phyloP scores from a whole-genome alignment of 176 grass and related monocot genomes.

The Oryza glaberrima region DNA sequence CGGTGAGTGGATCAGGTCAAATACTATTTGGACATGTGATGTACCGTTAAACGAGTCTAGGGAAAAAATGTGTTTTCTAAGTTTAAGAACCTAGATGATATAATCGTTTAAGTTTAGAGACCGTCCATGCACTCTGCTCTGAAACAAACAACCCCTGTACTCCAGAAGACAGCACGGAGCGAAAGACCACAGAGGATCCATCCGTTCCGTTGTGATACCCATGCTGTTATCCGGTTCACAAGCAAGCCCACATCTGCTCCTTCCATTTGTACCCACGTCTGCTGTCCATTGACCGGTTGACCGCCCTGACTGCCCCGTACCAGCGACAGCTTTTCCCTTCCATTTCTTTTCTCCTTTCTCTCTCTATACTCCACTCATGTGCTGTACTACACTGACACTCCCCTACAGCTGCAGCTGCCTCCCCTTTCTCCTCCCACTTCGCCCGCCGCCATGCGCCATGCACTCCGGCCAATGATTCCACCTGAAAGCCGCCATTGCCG shows the following conservation, averaged over 20 bases:
- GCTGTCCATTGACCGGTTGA: constrained; percentile 37
- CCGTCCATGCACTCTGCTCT: no score
- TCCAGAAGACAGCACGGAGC: no score
- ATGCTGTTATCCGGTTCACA: constrained; percentile 24
- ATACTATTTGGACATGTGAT: no score
- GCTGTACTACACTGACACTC: neutral
- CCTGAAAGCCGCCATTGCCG: neutral
- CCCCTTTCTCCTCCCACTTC: neutral
- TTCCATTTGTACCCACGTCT: constrained; percentile 46
- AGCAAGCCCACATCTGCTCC: constrained; percentile 26
- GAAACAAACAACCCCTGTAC: no score
- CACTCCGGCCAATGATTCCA: neutral
- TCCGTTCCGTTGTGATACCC: neutral
- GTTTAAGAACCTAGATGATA: no score
- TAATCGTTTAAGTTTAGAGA: no score
- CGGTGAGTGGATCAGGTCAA: no score
- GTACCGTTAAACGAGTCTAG: no score
- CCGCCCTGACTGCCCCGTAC: constrained; percentile 23
- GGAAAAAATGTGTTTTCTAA: no score
- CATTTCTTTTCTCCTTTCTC: neutral
- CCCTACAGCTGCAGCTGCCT: neutral
- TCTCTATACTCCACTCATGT: constrained; percentile 1
- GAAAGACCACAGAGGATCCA: neutral
- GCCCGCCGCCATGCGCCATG: neutral
- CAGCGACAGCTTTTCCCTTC: constrained; percentile 34